Base-by-base conservation (phyloP, 169 alveolate genomes). In the Blepharisma undulans region DNA sequence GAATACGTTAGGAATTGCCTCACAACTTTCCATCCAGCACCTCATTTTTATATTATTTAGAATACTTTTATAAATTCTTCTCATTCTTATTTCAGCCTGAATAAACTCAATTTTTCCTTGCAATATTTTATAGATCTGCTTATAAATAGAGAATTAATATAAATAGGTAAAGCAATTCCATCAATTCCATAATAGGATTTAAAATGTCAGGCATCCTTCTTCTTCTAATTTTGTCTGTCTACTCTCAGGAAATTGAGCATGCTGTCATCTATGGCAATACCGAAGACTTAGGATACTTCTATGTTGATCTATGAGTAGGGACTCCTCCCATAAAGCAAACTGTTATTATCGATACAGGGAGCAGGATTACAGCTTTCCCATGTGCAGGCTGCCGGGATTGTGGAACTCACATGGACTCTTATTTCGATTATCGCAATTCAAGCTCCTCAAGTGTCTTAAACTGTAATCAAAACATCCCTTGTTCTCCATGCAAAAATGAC, bases 271-370 rank as follows among this genome's bases (percentile, higher is more conserved):
- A 81, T 72, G 95, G 95, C 34, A 72, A 85, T 87, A 79, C 93
- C 18, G 86, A 76, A 60, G 72, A 77, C 27, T 48, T 80, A 84
- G 94, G 94, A 12, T 93, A 93, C 81, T 93, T 92, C 25, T 93
- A 92, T 71, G 81, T 84, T 30, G 87, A 87, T 61, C 60, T 91
- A 18, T 72, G 72, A 25, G 93, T 91, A 25, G 95, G 95, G 7
- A 30, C 76, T 6, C 94, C 94, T 78, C 92, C 76, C 18, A 89
- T 77, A 30, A 87, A 76, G 27, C 97, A 97, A 88, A 61, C 97
- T 25, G 93, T 95, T 48, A 96, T 97, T 30, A 88, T 96, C 29
- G 98, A 96, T 87, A 97, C 98, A 2, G 98, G 98, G 48, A 95
- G 98, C 60, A 89, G 96, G 22, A 82, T 96, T 19, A 96, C 98